These are phyloP conservation scores for Ammopiptanthus mongolicus DNA, from an alignment of 306 rosid genomes.

Conservation along the genomic window DNA sequence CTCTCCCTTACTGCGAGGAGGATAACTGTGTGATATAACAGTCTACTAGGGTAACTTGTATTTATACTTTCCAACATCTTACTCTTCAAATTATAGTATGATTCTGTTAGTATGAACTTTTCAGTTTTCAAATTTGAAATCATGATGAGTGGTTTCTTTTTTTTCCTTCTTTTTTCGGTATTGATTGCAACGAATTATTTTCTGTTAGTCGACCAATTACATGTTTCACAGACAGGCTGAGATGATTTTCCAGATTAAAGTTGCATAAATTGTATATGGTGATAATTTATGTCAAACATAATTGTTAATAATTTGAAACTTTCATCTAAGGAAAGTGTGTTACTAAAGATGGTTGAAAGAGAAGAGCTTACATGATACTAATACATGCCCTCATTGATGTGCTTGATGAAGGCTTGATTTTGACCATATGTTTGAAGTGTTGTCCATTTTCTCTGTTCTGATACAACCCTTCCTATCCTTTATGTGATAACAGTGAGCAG, in stretches of 20 bases:
- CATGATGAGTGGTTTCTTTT: neutral
- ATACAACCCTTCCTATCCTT: neutral
- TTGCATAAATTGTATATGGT: constrained; percentile 2
- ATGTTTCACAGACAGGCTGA: neutral
- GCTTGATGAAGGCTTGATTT: neutral
- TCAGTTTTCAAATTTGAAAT: neutral
- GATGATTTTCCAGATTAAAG: neutral
- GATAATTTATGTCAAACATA: neutral
- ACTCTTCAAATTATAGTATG: neutral
- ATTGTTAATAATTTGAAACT: neutral
- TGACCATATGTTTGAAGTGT: neutral
- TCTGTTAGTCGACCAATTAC: neutral
- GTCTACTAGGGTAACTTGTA: neutral
- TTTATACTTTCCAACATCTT: neutral
- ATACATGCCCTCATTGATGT: neutral
- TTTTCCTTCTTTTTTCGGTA: too few relatives aligned
- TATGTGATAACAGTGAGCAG: constrained; percentile 58
- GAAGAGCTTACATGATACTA: neutral
- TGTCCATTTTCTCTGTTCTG: neutral
- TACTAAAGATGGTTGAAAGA: neutral
- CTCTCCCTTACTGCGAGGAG: neutral
- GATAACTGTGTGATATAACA: neutral
- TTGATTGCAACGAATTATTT: neutral
- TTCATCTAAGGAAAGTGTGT: neutral
- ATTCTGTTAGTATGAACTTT: neutral